Percentiles rank a stretch among this genome's conserved stretches.
Evolutionary conservation across 2,329 filamentous ascomycete genomes (phyloP).

Genomic region (Cryphonectria japonica): DNA sequence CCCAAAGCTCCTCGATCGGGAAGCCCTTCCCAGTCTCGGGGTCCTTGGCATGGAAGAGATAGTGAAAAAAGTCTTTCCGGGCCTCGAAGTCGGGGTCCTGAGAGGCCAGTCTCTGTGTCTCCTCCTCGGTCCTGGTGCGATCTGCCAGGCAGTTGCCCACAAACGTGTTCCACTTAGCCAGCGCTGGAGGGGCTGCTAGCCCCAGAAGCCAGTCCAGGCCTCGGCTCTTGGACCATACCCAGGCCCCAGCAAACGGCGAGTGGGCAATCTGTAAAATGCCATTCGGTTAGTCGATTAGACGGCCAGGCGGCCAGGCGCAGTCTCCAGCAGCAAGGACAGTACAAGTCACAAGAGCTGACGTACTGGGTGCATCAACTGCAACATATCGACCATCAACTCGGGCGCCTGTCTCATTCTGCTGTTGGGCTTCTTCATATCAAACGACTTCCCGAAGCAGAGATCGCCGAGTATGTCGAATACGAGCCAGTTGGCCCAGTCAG

Average conservation of each 20-base stretch:
- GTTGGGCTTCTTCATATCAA: conserved; percentile 31
- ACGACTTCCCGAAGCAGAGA: conserved; percentile 31
- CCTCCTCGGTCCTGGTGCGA: conserved; percentile 28
- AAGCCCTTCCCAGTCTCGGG: conserved; percentile 32
- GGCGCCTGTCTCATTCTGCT: conserved; percentile 23
- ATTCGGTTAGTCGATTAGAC: neutral
- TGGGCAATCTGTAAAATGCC: conserved; percentile 29
- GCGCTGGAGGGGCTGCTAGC: conserved; percentile 30
- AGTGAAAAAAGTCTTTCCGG: conserved; percentile 36
- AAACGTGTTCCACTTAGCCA: conserved; percentile 32
- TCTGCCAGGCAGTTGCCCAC: conserved; percentile 33
- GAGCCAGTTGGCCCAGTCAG: conserved; percentile 23
- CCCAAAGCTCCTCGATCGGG: conserved; percentile 20
- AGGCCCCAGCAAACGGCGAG: conserved; percentile 32
- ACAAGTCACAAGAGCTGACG: neutral
- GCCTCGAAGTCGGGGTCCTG: conserved; percentile 19
- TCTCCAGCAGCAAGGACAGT: neutral
- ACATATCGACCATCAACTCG: conserved; percentile 24
- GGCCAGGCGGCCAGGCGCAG: neutral
- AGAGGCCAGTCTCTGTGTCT: conserved; percentile 14
- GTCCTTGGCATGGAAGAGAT: conserved; percentile 34
- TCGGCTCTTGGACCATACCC: conserved; percentile 35
- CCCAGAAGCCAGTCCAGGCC: conserved; percentile 33
- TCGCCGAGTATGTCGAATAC: conserved; percentile 30
- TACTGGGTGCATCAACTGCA: conserved; percentile 31